A percentile compares a stretch with the other conserved stretches of the same genome.
Evolutionary conservation across 1,139 yeast species (phyloP).

Genomic region (Saccharomyces pastorianus): DNA sequence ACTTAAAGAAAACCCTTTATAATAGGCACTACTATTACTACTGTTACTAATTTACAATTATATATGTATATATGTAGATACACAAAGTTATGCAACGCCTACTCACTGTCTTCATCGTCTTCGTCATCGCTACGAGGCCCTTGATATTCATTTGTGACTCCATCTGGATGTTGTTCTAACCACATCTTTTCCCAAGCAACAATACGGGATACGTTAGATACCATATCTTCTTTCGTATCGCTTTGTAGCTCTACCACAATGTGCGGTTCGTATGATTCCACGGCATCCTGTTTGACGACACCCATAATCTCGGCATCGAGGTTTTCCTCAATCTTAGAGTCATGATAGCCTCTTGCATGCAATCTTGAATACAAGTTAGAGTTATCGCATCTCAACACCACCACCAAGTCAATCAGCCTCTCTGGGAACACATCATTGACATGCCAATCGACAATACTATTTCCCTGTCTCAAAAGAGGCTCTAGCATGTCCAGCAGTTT

Average conservation of each 20-base stretch:
- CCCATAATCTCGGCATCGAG: slow-evolving; percentile 97
- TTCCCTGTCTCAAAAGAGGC: slow-evolving; percentile 74
- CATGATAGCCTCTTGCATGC: slow-evolving; percentile 63
- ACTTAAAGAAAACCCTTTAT: not conserved
- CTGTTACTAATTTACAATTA: not conserved
- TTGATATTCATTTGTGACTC: slow-evolving; percentile 35
- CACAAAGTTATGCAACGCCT: not conserved
- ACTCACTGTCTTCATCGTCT: slow-evolving; percentile 4
- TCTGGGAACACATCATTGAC: slow-evolving; percentile 95
- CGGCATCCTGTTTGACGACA: slow-evolving; percentile 78
- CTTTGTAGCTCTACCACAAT: slow-evolving; percentile 75
- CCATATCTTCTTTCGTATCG: slow-evolving; percentile 67
- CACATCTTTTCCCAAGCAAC: slow-evolving; percentile 68
- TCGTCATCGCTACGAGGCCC: slow-evolving; percentile 6
- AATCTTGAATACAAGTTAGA: slow-evolving; percentile 66
- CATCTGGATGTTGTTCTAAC: slow-evolving; percentile 45
- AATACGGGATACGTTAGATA: slow-evolving; percentile 69
- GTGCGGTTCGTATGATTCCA: slow-evolving; percentile 68
- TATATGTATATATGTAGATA: not conserved
- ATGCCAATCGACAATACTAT: slow-evolving; percentile 89
- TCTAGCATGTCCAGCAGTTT: slow-evolving; percentile 74
- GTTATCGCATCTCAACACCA: slow-evolving; percentile 77
- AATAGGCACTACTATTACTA: not conserved
- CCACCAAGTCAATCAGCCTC: slow-evolving; percentile 81
- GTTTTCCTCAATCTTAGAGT: slow-evolving; percentile 79